Evolutionary conservation across 1,284 basidiomycete genomes (phyloP).

Genomic region (Leccinum pachyderme): DNA sequence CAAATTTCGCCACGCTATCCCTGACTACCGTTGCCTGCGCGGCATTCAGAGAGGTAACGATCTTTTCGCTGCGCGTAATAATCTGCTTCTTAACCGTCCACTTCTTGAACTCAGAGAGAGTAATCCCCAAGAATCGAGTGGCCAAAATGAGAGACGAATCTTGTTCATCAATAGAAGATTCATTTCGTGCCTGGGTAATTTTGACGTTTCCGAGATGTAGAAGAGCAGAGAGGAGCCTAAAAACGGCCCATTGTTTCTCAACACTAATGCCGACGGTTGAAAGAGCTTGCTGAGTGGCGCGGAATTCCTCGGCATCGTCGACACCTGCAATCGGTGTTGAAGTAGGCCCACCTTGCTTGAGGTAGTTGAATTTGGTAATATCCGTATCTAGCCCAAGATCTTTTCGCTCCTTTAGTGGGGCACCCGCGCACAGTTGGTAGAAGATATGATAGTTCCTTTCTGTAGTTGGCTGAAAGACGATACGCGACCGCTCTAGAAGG

Average conservation of each 20-base stretch:
- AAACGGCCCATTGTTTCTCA: constrained; percentile 98
- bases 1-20: constrained; percentile 97
- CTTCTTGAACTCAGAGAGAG: constrained; percentile 94
- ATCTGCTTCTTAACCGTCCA: constrained; percentile 99
- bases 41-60: constrained; percentile 82
- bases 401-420: constrained; percentile 92
- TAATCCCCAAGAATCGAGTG: constrained; percentile 88
- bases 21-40: constrained; percentile 94
- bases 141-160: constrained; percentile 82
- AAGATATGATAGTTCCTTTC: constrained; percentile 99
- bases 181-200: constrained; percentile 78
- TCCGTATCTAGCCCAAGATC: constrained; percentile 89
- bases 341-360: constrained; percentile 88
- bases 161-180: constrained; percentile 83
- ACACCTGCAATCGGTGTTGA: constrained; percentile 89
- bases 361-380: constrained; percentile 86
- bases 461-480: constrained; percentile 95
- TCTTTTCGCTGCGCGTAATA: constrained; percentile 92
- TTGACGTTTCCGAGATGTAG: constrained; percentile 97
- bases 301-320: constrained; percentile 95
- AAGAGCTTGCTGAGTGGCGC: constrained; percentile 89
- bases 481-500: constrained; percentile 92
- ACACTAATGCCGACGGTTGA: constrained; percentile 97
- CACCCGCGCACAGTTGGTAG: constrained; percentile 98
- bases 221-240: constrained; percentile 89